A percentile compares a stretch with the other conserved stretches of the same genome.
Conservation (phyloP, 495 filamentous ascomycete genomes). For the Tricharina praecox region DNA sequence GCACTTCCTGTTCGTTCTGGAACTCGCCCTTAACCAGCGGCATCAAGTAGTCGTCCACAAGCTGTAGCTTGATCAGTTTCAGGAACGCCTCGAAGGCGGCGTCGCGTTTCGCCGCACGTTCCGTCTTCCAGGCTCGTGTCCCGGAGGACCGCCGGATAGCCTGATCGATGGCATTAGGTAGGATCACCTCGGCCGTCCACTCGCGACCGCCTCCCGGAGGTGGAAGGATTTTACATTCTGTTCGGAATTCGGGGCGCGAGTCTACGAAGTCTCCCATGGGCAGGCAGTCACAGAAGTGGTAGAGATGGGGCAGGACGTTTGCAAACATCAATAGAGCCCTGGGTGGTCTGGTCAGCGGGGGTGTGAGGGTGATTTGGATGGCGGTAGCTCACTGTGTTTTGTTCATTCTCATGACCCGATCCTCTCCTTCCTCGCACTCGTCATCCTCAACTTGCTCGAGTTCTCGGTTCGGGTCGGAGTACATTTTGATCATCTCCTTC, state of each 20-base stretch:
- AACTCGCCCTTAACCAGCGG: slow-evolving; percentile 35
- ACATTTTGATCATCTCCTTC: slow-evolving; percentile 51
- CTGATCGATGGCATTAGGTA: slow-evolving; percentile 55
- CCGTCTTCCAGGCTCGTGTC: slow-evolving; percentile 43
- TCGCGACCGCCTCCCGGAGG: too few species aligned
- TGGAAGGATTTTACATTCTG: too few species aligned
- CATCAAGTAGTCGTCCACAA: slow-evolving; percentile 66
- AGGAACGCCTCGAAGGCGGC: slow-evolving; percentile 70
- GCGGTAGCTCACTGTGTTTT: slow-evolving; percentile 34
- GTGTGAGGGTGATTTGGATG: too few species aligned
- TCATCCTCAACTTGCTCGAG: slow-evolving; percentile 36
- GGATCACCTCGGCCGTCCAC: slow-evolving; percentile 42
- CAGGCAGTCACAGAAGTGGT: slow-evolving; percentile 62
- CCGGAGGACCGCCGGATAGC: slow-evolving; percentile 42
- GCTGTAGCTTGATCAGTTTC: slow-evolving; percentile 47
- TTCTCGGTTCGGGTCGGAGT: slow-evolving; percentile 50
- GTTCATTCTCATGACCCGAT: slow-evolving; percentile 31
- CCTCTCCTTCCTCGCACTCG: slow-evolving; percentile 7
- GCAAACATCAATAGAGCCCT: slow-evolving; percentile 60
- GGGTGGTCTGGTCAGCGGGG: slow-evolving; percentile 26
- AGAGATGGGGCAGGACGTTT: slow-evolving; percentile 54
- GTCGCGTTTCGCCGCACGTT: slow-evolving; percentile 62
- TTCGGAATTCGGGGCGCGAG: slow-evolving; percentile 29
- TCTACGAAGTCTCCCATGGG: slow-evolving; percentile 32
- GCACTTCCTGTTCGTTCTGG: slow-evolving; percentile 28